Base-by-base conservation (phyloP, 257 asterid species). In the Lantana camara region DNA sequence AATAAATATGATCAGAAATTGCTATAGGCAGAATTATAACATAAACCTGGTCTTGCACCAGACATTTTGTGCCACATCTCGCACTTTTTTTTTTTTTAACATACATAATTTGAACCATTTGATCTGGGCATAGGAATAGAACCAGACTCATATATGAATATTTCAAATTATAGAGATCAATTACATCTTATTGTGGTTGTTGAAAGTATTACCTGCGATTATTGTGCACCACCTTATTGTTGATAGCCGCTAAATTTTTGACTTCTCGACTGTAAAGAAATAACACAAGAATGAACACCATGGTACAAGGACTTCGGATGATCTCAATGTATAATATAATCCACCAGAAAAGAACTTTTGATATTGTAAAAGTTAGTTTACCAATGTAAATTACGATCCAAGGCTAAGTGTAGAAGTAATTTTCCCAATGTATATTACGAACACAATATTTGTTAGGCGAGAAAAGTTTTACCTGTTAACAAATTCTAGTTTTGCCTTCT, bases 401-500 rank as follows among this genome's bases (percentile, higher is more conserved):
- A 34, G 19, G 19, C 42, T 50, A 22, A 10, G 24, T 23, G 64
- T 38, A 66, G 29, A 54, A 42, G n/a, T 46, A 21, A 3, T 38
- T 38, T 8, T 38, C 14, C 14, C 9, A n/a, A n/a, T 38, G 45
- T 5, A 8, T 5, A 8, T 38, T 38, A 34, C 32, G 29, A 14
- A 24, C 20, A 24, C 16, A 24, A 37, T 44, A 21, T 27, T 68
- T 49, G 8, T 49, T 19, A 66, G 34, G 42, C 20, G 50, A 62
- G 44, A 1, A 35, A 35, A 35, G 40, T 35, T 70, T 69, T n/a
- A 88, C 97, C 99, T 83, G 80, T 83, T 94, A 57, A 86, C 27
- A 66, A 78, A 94, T 19, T 94, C 98, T 16, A 77, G 38, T 82
- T 86, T 94, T 61, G 99, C 87, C 82, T 94, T 94, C 91, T 88